phyloP scores from a whole-genome alignment of 305 asterid genomes.

The Fraxinus velutina region DNA sequence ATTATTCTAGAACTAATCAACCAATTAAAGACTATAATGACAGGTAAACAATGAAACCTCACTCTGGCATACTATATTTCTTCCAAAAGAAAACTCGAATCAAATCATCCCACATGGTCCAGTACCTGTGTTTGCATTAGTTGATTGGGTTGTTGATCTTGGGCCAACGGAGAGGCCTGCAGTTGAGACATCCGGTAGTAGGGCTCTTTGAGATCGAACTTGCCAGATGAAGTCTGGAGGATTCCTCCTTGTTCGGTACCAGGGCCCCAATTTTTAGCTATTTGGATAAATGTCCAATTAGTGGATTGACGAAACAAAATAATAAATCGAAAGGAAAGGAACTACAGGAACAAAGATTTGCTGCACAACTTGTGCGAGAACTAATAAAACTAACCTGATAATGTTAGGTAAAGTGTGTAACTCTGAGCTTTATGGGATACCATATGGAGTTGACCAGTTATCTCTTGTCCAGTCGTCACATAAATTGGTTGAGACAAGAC shows the following conservation, averaged over 20 bases:
- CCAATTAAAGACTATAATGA: background rate
- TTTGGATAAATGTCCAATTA: slow-evolving; percentile 5
- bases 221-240: slow-evolving; percentile 76
- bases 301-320: slow-evolving; percentile 19
- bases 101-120: background rate
- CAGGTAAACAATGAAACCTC: background rate
- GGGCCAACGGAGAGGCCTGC: slow-evolving; percentile 62
- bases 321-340: background rate
- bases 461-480: slow-evolving; percentile 97
- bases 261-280: slow-evolving; percentile 91
- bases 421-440: slow-evolving; percentile 94
- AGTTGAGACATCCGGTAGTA: slow-evolving; percentile 98
- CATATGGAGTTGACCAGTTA: slow-evolving; percentile 78
- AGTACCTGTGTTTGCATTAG: slow-evolving; percentile 78
- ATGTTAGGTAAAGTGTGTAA: slow-evolving; percentile 73
- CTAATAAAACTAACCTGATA: slow-evolving; percentile 54
- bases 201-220: slow-evolving; percentile 90
- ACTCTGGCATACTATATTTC: background rate
- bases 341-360: background rate
- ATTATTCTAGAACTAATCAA: background rate
- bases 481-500: slow-evolving; percentile 89
- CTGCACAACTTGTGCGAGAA: background rate
- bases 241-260: slow-evolving; percentile 88
- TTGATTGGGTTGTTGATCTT: slow-evolving; percentile 69
- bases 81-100: background rate